A percentile compares a stretch with the other conserved stretches of the same genome.
Evolutionary conservation across 2,329 filamentous ascomycete species (phyloP).

Genomic region (Aspergillus sp.): DNA sequence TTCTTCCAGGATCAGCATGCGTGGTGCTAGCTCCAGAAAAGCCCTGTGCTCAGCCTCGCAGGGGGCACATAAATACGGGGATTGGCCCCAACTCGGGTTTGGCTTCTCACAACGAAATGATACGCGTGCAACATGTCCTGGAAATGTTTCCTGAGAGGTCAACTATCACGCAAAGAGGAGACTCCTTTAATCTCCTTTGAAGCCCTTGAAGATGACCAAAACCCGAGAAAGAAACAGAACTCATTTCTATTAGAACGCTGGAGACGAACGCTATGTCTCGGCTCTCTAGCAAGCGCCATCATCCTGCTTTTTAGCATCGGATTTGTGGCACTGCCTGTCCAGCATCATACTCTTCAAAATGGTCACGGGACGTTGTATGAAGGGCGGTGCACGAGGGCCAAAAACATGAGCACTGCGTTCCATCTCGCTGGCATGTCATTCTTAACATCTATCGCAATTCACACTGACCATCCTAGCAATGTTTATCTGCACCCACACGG

Average conservation of each 20-base stretch:
- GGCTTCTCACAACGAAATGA: too few species aligned
- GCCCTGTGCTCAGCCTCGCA: too few species aligned
- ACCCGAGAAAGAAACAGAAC: background rate
- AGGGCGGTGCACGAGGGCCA: conserved; percentile 1
- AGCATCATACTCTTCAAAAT: background rate
- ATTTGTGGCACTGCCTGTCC: background rate
- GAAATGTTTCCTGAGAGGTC: too few species aligned
- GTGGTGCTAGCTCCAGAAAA: too few species aligned
- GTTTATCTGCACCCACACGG: conserved; percentile 5
- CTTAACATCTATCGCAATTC: background rate
- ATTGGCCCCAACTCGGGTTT: too few species aligned
- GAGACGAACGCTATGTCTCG: background rate
- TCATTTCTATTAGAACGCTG: background rate
- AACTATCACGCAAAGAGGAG: too few species aligned
- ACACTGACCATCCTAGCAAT: conserved; percentile 4
- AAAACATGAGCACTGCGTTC: background rate
- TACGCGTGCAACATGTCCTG: too few species aligned
- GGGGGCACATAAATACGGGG: too few species aligned
- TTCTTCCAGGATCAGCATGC: too few species aligned
- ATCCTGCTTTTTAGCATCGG: background rate
- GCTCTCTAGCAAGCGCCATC: background rate
- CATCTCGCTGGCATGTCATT: conserved; percentile 6
- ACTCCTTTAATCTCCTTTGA: too few species aligned
- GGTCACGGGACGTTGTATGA: background rate
- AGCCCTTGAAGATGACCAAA: background rate